Base-by-base conservation (phyloP, 2,329 filamentous ascomycete species). In the Paradendryphiella salina region DNA sequence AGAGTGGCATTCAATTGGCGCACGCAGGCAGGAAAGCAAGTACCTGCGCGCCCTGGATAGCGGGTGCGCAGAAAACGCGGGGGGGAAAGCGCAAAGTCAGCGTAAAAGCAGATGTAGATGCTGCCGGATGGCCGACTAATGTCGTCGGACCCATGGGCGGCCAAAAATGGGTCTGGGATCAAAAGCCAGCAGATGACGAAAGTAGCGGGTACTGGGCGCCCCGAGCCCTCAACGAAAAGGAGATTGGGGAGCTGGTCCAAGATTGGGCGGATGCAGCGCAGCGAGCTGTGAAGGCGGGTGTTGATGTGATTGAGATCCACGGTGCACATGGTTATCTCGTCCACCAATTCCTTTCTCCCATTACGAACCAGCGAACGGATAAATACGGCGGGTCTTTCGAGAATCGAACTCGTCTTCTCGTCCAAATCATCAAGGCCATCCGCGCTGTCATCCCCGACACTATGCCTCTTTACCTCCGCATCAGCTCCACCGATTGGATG, bases 231-330 rank as follows among this genome's bases (percentile, higher is more conserved):
- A 73, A 63, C 1, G 64, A 70, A 13, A 46, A 64, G 2, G 75
- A 79, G 4, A 76, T 79, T 34, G 53, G 66, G 7, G 65, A 70
- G 6, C 43, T 73, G 3, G 67, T 77, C 0, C 41, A 66, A 5
- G 76, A 77, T 31, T 78, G 73, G 59, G 73, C 66, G 2, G 63
- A 56, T 1, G 76, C 76, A 0, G 72, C 71, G 8, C 51, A 60
- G 31, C 50, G 73, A 17, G 72, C 71, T 5, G 69, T 73, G 0
- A 69, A 67, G 15, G 72, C 72, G 0, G 72, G 72, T 1, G 53
- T 74, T 2, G 65, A 73, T 28, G 67, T 73, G 1, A 69, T 74
- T 31, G 71, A 85, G 72, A 71, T 74, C n/a, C 71, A 74, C 46
- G 70, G 45, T 17, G 71, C 71, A 8, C 75, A 77, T 43, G 75